These are phyloP conservation scores for Elaphomyces granulatus DNA, from an alignment of 495 filamentous ascomycete genomes.

Conservation along the genomic window DNA sequence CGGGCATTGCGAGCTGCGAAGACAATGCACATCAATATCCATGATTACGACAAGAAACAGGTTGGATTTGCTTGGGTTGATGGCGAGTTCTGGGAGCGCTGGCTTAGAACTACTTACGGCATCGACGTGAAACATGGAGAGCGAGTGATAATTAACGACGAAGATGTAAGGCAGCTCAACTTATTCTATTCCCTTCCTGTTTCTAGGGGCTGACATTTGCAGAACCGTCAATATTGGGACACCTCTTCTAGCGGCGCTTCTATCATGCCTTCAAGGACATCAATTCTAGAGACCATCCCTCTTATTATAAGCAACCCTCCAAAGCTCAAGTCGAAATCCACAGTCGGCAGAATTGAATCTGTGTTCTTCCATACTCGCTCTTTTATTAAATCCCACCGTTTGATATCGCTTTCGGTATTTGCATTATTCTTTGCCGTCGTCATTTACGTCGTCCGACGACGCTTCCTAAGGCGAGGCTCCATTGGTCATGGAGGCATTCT, in stretches of 20 bases:
- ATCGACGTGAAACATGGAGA: constrained; percentile 76
- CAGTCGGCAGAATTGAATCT: constrained; percentile 59
- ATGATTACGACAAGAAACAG: constrained; percentile 71
- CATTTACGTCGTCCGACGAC: constrained; percentile 21
- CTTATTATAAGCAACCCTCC: constrained; percentile 61
- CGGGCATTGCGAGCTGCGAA: constrained; percentile 77
- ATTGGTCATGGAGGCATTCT: constrained; percentile 34
- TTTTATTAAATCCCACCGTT: constrained; percentile 57
- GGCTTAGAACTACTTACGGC: constrained; percentile 88
- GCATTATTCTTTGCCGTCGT: constrained; percentile 30
- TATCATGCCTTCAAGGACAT: constrained; percentile 82
- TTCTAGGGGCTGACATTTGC: constrained; percentile 16
- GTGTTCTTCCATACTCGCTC: constrained; percentile 62
- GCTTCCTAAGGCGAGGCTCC: constrained; percentile 16
- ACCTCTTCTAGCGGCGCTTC: constrained; percentile 69
- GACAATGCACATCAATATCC: constrained; percentile 78
- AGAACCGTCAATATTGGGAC: constrained; percentile 95
- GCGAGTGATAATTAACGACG: constrained; percentile 90
- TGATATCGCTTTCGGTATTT: constrained; percentile 47
- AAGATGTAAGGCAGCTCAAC: constrained; percentile 56
- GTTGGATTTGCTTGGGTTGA: constrained; percentile 98
- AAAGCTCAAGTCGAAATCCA: constrained; percentile 77
- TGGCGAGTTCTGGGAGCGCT: constrained; percentile 92
- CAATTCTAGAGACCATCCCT: constrained; percentile 85
- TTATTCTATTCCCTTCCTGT: not conserved